These are phyloP conservation scores for Tilletia caries DNA, from an alignment of 1,284 basidiomycete genomes.

Conservation along the genomic window DNA sequence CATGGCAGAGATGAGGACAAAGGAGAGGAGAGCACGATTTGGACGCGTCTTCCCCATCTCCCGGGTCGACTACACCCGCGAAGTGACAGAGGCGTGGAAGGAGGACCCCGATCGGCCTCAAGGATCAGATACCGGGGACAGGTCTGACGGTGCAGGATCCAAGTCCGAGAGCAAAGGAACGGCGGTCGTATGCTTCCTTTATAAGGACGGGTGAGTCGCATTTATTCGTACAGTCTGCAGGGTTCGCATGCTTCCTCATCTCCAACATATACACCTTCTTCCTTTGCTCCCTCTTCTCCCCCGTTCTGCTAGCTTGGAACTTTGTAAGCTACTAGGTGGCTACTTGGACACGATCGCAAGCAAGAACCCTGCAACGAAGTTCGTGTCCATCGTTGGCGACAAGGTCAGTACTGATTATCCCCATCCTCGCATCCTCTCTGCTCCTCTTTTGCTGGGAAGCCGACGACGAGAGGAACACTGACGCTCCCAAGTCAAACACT, in stretches of 20 bases:
- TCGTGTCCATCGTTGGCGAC: conserved; percentile 89
- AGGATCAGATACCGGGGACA: neutral
- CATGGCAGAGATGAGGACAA: conserved; percentile 65
- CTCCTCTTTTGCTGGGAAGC: no score
- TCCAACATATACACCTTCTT: no score
- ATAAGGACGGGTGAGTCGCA: conserved; percentile 73
- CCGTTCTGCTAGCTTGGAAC: conserved; percentile 32
- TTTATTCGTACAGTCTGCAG: neutral
- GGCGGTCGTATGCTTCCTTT: conserved; percentile 80
- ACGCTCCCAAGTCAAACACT: neutral
- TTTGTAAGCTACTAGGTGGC: conserved; percentile 69
- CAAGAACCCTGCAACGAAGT: conserved; percentile 85
- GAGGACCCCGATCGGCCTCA: conserved; percentile 59
- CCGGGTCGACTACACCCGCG: conserved; percentile 86
- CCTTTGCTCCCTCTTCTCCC: neutral
- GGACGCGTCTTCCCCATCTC: conserved; percentile 82
- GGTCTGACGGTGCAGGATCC: neutral
- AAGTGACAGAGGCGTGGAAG: conserved; percentile 88
- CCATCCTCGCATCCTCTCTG: neutral
- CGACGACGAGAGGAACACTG: neutral
- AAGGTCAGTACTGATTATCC: conserved; percentile 48
- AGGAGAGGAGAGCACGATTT: conserved; percentile 69
- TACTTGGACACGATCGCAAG: conserved; percentile 73
- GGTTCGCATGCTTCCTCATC: neutral
- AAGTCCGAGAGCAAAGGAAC: conserved; percentile 62